Percentiles rank a stretch among this genome's conserved stretches.
Evolutionary conservation across 306 rosid species (phyloP).

Genomic region (Potentilla sterilis): DNA sequence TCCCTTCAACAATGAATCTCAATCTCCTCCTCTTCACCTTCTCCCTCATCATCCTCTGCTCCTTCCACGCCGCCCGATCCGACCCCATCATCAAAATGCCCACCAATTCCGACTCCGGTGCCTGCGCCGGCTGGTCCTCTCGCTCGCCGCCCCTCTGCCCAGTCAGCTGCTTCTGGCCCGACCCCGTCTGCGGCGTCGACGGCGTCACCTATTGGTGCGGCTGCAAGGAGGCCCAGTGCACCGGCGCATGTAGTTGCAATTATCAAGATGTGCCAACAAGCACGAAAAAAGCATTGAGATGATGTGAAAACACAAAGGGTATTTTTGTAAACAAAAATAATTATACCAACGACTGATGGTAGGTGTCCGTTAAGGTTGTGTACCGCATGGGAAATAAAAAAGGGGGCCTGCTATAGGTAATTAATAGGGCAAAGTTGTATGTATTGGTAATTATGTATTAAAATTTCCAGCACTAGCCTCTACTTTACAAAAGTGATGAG

Average conservation of each 20-base stretch:
- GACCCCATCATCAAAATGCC: conserved; percentile 43
- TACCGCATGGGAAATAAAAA: too few species aligned
- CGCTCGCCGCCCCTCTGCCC: conserved; percentile 49
- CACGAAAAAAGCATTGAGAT: too few species aligned
- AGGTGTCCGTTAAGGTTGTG: too few species aligned
- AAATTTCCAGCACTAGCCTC: background rate
- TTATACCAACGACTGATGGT: too few species aligned
- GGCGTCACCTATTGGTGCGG: conserved; percentile 98
- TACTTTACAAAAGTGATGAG: background rate
- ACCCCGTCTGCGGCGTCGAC: conserved; percentile 87
- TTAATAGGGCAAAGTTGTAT: too few species aligned
- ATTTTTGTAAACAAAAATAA: too few species aligned
- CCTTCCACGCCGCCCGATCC: conserved; percentile 33
- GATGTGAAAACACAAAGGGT: too few species aligned
- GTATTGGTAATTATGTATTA: too few species aligned
- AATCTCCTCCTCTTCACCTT: conserved; percentile 14
- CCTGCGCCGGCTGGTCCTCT: conserved; percentile 30
- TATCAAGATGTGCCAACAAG: too few species aligned
- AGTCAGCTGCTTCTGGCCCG: conserved; percentile 69
- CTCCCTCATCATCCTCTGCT: conserved; percentile 28
- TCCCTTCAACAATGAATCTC: conserved; percentile 28
- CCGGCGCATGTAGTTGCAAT: too few species aligned
- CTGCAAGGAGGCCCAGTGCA: conserved; percentile 77
- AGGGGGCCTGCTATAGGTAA: too few species aligned
- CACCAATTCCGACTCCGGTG: conserved; percentile 22